These are phyloP conservation scores for Saksenaea vasiformis DNA, from an alignment of 371 early-diverging fungal species.

Conservation along the genomic window DNA sequence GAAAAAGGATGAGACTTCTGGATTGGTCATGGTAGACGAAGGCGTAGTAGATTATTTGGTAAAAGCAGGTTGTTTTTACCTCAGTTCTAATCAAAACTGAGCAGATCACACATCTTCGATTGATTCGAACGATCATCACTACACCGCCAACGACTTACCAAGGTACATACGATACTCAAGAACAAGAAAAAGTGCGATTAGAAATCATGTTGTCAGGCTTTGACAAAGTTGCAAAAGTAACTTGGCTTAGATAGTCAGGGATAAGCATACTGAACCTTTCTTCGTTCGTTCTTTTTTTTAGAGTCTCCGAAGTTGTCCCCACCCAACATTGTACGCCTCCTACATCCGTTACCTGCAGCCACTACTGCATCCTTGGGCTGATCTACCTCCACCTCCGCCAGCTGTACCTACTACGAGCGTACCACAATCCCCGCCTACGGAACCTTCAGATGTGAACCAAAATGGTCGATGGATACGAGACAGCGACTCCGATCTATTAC, in stretches of 20 bases:
- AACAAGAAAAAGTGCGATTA: constrained; percentile 48
- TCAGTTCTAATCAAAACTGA: not conserved
- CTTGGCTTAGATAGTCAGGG: constrained; percentile 2
- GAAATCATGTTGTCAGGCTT: constrained; percentile 56
- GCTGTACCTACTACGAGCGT: not conserved
- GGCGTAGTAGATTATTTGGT: constrained; percentile 55
- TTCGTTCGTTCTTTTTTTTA: constrained; percentile 27
- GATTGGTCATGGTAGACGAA: constrained; percentile 53
- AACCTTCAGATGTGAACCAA: constrained; percentile 3
- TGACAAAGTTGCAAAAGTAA: constrained; percentile 49
- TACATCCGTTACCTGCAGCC: constrained; percentile 47
- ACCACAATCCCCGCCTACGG: not conserved
- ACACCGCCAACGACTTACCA: constrained; percentile 44
- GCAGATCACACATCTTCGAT: constrained; percentile 46
- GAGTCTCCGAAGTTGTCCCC: constrained; percentile 56
- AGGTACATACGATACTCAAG: constrained; percentile 36
- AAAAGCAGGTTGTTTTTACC: constrained; percentile 1
- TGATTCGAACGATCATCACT: constrained; percentile 46
- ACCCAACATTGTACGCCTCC: constrained; percentile 57
- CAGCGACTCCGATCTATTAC: not conserved
- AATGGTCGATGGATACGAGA: not conserved
- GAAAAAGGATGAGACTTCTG: constrained; percentile 12
- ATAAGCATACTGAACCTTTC: constrained; percentile 3
- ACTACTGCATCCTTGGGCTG: constrained; percentile 45
- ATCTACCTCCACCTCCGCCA: constrained; percentile 12